These are phyloP conservation scores for bread wheat (Triticum aestivum) DNA, from an alignment of 176 grass and related monocot species.

Conservation along the genomic window IWGSC_CS_RefSeq_v2.1 NC_057806.1:11657377-11657876, in stretches of 20 bases:
- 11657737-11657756: slow-evolving; percentile 75
- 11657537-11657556: slow-evolving; percentile 96
- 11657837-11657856: background rate
- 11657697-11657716: slow-evolving; percentile 59
- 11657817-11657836: slow-evolving; percentile 8
- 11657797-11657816: background rate
- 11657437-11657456: background rate
- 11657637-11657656: slow-evolving; percentile 97
- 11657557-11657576: slow-evolving; percentile 98
- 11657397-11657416: slow-evolving; percentile 98
- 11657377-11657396: slow-evolving; percentile 77
- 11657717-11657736: slow-evolving; percentile 70
- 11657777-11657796: slow-evolving; percentile 19
- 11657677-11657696: slow-evolving; percentile 63
- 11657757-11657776: slow-evolving; percentile 67
- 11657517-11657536: slow-evolving; percentile 92
- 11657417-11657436: slow-evolving; percentile 61
- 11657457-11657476: background rate
- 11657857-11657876: slow-evolving; percentile 65
- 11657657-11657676: slow-evolving; percentile 52
- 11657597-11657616: slow-evolving; percentile 92
- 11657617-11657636: slow-evolving; percentile 99
- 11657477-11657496: background rate
- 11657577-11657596: slow-evolving; percentile 87
- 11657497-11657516: slow-evolving; percentile 62